Percentiles rank a stretch among this genome's conserved stretches.
Evolutionary conservation across 1,139 yeast species (phyloP).

Genomic region (Tardiomyces blankii): DNA sequence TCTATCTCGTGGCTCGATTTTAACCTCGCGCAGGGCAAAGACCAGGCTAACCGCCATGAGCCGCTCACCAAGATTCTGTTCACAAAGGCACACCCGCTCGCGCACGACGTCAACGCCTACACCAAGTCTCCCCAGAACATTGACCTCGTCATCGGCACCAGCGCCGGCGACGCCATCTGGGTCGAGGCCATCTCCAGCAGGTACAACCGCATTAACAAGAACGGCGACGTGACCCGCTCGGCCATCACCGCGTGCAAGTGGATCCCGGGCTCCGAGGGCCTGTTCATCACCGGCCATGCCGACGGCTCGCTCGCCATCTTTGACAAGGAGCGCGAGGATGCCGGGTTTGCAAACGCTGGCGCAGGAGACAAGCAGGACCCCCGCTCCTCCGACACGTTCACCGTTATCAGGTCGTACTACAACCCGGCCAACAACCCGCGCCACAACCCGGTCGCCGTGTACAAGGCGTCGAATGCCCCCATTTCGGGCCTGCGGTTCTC

Average conservation of each 20-base stretch:
- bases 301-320: constrained; percentile 31
- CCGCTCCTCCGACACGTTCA: not conserved
- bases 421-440: constrained; percentile 5
- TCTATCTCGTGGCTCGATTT: constrained; percentile 27
- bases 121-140: constrained; percentile 30
- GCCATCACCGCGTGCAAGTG: constrained; percentile 31
- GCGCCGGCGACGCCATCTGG: constrained; percentile 49
- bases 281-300: constrained; percentile 31
- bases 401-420: not conserved
- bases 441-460: constrained; percentile 45
- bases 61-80: constrained; percentile 29
- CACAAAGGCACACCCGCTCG: constrained; percentile 31
- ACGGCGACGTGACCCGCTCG: constrained; percentile 27
- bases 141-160: constrained; percentile 40
- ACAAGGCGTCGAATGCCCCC: constrained; percentile 49
- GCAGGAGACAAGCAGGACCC: constrained; percentile 2
- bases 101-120: constrained; percentile 27
- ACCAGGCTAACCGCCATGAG: constrained; percentile 20
- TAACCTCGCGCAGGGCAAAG: constrained; percentile 6
- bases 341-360: constrained; percentile 16
- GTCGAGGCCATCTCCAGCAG: constrained; percentile 35
- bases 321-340: constrained; percentile 33
- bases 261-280: constrained; percentile 29
- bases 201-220: constrained; percentile 41
- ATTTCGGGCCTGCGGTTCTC: constrained; percentile 27